Conservation (phyloP, 805 yeast genomes). For the Cyberlindnera bimundalis region DNA sequence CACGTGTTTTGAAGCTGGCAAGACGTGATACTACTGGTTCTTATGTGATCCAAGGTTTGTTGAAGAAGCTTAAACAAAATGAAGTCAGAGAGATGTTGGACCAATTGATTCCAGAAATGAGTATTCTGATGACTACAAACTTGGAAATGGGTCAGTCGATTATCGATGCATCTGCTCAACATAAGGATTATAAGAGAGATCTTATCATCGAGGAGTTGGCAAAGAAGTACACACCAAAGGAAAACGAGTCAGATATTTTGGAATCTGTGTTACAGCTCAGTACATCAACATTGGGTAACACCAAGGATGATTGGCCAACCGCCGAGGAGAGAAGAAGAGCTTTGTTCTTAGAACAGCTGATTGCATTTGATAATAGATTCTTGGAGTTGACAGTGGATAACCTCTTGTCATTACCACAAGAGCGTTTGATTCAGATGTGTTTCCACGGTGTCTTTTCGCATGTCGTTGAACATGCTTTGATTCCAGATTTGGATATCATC, state of each 20-base stretch:
- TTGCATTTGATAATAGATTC: constrained; percentile 63
- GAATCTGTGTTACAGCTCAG: constrained; percentile 66
- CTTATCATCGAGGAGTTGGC: constrained; percentile 51
- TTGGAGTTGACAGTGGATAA: constrained; percentile 57
- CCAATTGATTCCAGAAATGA: constrained; percentile 61
- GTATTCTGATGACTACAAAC: constrained; percentile 59
- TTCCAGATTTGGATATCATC: constrained; percentile 46
- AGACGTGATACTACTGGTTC: constrained; percentile 83
- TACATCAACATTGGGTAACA: constrained; percentile 74
- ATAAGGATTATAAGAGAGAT: constrained; percentile 56
- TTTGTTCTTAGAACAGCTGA: constrained; percentile 66
- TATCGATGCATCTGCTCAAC: constrained; percentile 59
- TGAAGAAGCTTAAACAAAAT: constrained; percentile 58
- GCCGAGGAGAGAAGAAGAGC: constrained; percentile 83
- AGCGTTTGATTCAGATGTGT: constrained; percentile 68
- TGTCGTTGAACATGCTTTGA: constrained; percentile 68
- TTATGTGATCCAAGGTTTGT: constrained; percentile 68
- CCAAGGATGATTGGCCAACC: constrained; percentile 88
- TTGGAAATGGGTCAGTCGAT: constrained; percentile 65
- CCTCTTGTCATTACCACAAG: constrained; percentile 56
- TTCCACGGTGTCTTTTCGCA: constrained; percentile 89
- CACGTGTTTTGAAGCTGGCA: constrained; percentile 68
- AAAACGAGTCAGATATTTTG: constrained; percentile 40
- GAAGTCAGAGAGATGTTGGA: constrained; percentile 64
- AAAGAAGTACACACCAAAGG: constrained; percentile 41